Evolutionary conservation across 2,329 filamentous ascomycete species (phyloP).

Genomic region (Colletotrichum theobromicola): DNA sequence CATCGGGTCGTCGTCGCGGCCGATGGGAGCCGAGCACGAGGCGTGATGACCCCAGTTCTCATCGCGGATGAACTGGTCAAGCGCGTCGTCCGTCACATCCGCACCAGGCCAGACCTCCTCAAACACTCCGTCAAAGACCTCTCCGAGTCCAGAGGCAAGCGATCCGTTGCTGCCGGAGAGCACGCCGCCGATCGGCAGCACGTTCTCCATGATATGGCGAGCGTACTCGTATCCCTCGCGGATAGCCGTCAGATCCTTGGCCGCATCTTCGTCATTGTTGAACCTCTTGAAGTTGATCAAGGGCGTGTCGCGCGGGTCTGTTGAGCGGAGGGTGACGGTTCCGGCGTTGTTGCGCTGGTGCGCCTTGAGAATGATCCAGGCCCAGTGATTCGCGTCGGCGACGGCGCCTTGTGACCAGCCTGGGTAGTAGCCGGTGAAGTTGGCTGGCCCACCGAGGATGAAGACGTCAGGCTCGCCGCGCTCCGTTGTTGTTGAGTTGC

Average conservation of each 20-base stretch:
- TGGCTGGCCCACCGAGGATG: background rate
- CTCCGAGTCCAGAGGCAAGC: background rate
- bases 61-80: background rate
- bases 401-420: background rate
- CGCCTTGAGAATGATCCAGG: background rate
- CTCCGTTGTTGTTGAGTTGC: background rate
- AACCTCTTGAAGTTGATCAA: background rate
- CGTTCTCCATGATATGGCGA: background rate
- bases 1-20: slow-evolving; percentile 55
- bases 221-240: background rate
- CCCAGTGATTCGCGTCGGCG: background rate
- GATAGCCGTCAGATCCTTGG: background rate
- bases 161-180: background rate
- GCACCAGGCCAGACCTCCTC: background rate
- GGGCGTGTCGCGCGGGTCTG: background rate
- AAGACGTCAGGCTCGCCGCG: background rate
- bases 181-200: background rate
- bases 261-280: background rate
- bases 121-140: background rate
- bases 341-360: background rate
- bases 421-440: background rate
- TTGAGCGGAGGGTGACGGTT: background rate
- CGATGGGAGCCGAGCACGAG: slow-evolving; percentile 61
- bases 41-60: slow-evolving; percentile 63
- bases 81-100: background rate